Evolutionary conservation across 2,329 filamentous ascomycete genomes (phyloP).

Genomic region (Cladobotryum mycophilum): DNA sequence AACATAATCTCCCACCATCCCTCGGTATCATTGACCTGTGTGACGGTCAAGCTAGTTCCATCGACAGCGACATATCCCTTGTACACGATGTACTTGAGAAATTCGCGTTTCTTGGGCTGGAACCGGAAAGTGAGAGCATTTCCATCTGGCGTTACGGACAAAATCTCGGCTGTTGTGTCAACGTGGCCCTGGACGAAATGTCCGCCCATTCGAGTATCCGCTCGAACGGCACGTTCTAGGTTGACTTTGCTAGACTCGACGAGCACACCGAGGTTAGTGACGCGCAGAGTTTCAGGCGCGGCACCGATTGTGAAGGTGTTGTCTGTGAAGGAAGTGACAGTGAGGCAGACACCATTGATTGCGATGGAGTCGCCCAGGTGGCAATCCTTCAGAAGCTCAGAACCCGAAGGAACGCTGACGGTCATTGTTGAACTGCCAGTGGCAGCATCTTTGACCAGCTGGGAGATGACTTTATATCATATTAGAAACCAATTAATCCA

Average conservation of each 20-base stretch:
- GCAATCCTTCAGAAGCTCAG: slow-evolving; percentile 73
- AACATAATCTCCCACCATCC: slow-evolving; percentile 96
- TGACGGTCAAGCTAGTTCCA: slow-evolving; percentile 89
- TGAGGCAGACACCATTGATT: slow-evolving; percentile 93
- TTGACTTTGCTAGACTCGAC: slow-evolving; percentile 66
- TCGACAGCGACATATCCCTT: slow-evolving; percentile 96
- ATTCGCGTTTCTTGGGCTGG: slow-evolving; percentile 58
- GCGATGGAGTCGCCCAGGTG: slow-evolving; percentile 89
- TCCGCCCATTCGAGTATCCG: slow-evolving; percentile 90
- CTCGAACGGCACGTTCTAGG: slow-evolving; percentile 86
- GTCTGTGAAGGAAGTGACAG: slow-evolving; percentile 58
- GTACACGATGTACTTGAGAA: slow-evolving; percentile 85
- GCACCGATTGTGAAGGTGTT: slow-evolving; percentile 81
- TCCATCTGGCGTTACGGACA: slow-evolving; percentile 69
- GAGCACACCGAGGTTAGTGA: slow-evolving; percentile 86
- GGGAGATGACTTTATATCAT: slow-evolving; percentile 63
- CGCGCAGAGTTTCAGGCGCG: slow-evolving; percentile 88
- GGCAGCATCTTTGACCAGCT: slow-evolving; percentile 72
- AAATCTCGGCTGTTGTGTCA: slow-evolving; percentile 76
- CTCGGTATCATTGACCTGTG: slow-evolving; percentile 69
- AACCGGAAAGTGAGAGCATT: slow-evolving; percentile 87
- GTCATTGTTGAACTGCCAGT: slow-evolving; percentile 87
- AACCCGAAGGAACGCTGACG: slow-evolving; percentile 61
- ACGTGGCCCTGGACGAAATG: slow-evolving; percentile 99
- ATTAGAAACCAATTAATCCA: slow-evolving; percentile 14